These are phyloP conservation scores for Entophlyctis luteolus DNA, from an alignment of 192 early-diverging fungal species.

Conservation along the genomic window DNA sequence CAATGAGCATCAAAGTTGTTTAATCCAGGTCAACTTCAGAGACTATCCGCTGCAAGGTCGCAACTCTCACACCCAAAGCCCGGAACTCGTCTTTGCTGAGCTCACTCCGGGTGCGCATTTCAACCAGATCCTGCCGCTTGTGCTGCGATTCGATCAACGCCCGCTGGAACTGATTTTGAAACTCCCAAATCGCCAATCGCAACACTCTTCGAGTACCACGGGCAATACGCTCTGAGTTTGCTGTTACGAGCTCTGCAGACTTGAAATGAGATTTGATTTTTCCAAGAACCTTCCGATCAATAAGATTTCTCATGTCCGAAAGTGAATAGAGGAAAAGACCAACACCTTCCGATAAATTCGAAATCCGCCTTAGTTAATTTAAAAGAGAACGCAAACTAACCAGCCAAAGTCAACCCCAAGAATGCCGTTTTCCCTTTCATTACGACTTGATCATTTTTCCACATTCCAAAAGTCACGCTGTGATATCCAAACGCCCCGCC, in stretches of 20 bases:
- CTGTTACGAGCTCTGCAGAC: conserved; percentile 29
- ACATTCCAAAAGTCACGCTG: conserved; percentile 28
- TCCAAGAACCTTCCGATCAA: conserved; percentile 40
- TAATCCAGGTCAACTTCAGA: conserved; percentile 20
- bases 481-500: conserved; percentile 47
- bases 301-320: conserved; percentile 44
- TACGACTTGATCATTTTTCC: conserved; percentile 14
- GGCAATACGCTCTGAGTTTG: conserved; percentile 38
- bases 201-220: conserved; percentile 36
- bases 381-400: conserved; percentile 37
- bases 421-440: conserved; percentile 39
- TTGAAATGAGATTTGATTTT: conserved; percentile 46
- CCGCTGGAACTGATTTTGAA: conserved; percentile 51
- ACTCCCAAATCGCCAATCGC: conserved; percentile 46
- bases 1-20: no score
- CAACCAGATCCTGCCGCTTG: conserved; percentile 17
- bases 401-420: conserved; percentile 48
- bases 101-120: conserved; percentile 14
- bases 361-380: no score
- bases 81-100: conserved; percentile 20
- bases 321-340: conserved; percentile 52
- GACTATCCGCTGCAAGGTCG: conserved; percentile 18
- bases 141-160: conserved; percentile 35
- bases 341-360: conserved; percentile 45
- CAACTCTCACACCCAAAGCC: conserved; percentile 1